These are phyloP conservation scores for Gossypium trilobum DNA, from an alignment of 441 rosid genomes.

Conservation along the genomic window DNA sequence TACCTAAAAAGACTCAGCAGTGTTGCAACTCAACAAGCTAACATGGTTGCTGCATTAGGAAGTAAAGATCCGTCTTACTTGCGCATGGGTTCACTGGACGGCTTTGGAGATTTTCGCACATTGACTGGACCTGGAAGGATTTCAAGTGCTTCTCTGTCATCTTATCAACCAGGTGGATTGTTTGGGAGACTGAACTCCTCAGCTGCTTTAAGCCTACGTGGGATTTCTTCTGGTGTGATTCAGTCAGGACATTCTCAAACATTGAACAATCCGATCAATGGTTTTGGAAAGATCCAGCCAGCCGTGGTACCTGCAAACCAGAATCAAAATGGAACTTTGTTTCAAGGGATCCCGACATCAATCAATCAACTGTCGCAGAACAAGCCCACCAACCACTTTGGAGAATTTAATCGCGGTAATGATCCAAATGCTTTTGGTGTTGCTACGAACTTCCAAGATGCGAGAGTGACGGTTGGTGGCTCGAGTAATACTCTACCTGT, in stretches of 20 bases:
- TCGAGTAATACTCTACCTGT: slow-evolving; percentile 31
- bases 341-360: slow-evolving; percentile 42
- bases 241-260: slow-evolving; percentile 40
- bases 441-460: slow-evolving; percentile 32
- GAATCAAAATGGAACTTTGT: slow-evolving; percentile 33
- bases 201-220: slow-evolving; percentile 42
- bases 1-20: slow-evolving; percentile 60
- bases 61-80: slow-evolving; percentile 50
- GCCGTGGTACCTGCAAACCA: slow-evolving; percentile 34
- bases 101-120: slow-evolving; percentile 47
- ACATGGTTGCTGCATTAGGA: slow-evolving; percentile 42
- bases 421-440: slow-evolving; percentile 25
- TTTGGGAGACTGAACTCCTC: slow-evolving; percentile 61
- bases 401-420: slow-evolving; percentile 35
- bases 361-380: slow-evolving; percentile 40
- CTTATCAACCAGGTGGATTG: slow-evolving; percentile 44
- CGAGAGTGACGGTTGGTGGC: slow-evolving; percentile 30
- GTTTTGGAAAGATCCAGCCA: slow-evolving; percentile 42
- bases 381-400: slow-evolving; percentile 33
- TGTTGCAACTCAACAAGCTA: slow-evolving; percentile 39
- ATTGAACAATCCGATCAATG: slow-evolving; percentile 31
- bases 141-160: slow-evolving; percentile 33
- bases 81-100: slow-evolving; percentile 48
- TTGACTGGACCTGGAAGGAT: slow-evolving; percentile 47
- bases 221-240: slow-evolving; percentile 50